These are phyloP conservation scores for Candida boleticola DNA, from an alignment of 805 yeast genomes.

Conservation along the genomic window DNA sequence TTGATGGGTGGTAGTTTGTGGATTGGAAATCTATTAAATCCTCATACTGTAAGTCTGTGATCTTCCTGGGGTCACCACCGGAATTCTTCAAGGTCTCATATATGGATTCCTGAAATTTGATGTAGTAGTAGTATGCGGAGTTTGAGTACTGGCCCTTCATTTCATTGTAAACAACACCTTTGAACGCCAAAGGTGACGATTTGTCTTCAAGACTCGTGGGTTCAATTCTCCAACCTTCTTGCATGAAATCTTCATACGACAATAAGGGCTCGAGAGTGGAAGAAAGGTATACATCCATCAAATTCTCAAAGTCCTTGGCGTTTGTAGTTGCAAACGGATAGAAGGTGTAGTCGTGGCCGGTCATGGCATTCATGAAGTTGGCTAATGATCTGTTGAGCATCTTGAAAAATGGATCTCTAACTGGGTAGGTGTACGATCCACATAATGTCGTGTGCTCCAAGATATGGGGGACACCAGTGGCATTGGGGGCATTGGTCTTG, in stretches of 20 bases:
- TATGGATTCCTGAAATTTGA: conserved; percentile 74
- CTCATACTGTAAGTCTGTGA: conserved; percentile 70
- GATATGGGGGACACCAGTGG: conserved; percentile 96
- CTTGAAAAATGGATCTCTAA: conserved; percentile 95
- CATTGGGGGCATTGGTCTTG: conserved; percentile 91
- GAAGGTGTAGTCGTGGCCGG: conserved; percentile 93
- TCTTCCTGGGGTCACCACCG: conserved; percentile 88
- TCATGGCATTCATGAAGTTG: conserved; percentile 98
- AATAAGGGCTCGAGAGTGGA: conserved; percentile 82
- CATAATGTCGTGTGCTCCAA: conserved; percentile 94
- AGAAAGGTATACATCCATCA: conserved; percentile 85
- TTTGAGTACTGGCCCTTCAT: conserved; percentile 97
- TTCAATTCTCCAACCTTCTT: conserved; percentile 98
- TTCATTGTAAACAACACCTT: conserved; percentile 97
- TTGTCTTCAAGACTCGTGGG: conserved; percentile 58
- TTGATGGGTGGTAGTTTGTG: conserved; percentile 83
- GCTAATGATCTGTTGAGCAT: conserved; percentile 94
- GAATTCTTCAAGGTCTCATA: conserved; percentile 86
- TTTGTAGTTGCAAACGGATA: conserved; percentile 97
- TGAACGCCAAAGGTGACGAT: conserved; percentile 63
- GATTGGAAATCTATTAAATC: conserved; percentile 78
- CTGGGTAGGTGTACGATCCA: conserved; percentile 89
- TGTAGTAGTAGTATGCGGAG: conserved; percentile 81
- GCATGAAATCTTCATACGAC: conserved; percentile 77
- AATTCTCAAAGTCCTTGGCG: conserved; percentile 70